Base-by-base conservation (phyloP, 257 asterid genomes). In the Cynanchum wilfordii region DNA sequence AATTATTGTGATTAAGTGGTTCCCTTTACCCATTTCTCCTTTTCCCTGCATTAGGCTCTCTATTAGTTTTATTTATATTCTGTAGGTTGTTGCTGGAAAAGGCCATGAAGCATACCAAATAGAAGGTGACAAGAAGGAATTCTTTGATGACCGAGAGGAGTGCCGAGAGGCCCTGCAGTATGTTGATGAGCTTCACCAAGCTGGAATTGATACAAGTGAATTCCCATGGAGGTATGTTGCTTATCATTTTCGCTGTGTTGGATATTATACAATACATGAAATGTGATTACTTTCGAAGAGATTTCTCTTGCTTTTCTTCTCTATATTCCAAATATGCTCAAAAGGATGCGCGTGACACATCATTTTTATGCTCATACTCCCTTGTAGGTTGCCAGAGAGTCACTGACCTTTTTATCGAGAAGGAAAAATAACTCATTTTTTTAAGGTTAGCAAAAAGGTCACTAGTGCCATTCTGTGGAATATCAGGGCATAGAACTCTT, bases 101-200 rank as follows among this genome's bases (percentile, higher is more conserved):
- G 99, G 99, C 57, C 95, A 91, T 47, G 96, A 88, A 73, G 74
- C 97, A 2, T 85, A 82, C 83, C 90, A 89, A 62, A 81, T 91
- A 75, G 96, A 88, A 86, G 97, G 97, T 25, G 96, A 89, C 54
- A 94, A 94, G 80, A 85, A 81, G 66, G 97, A 91, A 62, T 94
- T 88, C 81, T 94, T 94, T 74, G 99, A 94, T 79, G 99, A 94
- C 70, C 83, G 99, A 70, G 99, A 89, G 79, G 97, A 89, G 83
- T 94, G 99, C 81, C 85, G 97, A 73, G 97, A 94, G 83, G 97
- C 99, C 67, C 79, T 94, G 75, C 97, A 91, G 86, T 91, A 94
- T 69, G 97, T 94, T 47, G 99, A 91, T 66, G 99, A 94, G 86
- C 99, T 94, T 81, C 99, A 94, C 86, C 97, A 85, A 86, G 97